Conservation (phyloP, 768 basidiomycete species). For the Tylopilus felleus region DNA sequence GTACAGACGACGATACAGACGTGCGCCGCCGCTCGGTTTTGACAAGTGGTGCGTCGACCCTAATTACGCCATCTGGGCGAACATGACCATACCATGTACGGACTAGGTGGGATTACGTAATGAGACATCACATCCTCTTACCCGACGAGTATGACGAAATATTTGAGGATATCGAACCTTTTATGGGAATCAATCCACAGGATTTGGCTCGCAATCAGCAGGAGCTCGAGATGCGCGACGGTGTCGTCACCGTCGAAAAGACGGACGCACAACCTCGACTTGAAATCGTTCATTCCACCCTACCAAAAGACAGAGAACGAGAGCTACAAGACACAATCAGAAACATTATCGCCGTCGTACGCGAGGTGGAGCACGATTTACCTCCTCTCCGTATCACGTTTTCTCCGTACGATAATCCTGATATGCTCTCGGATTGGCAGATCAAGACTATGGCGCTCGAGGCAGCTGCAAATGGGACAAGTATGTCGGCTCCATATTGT, state of each 20-base stretch:
- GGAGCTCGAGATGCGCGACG: constrained; percentile 15
- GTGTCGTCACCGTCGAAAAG: constrained; percentile 28
- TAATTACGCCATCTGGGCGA: not conserved
- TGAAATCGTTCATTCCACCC: constrained; percentile 13
- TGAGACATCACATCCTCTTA: constrained; percentile 37
- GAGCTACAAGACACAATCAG: constrained; percentile 1
- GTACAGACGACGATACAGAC: constrained; percentile 34
- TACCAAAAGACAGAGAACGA: not conserved
- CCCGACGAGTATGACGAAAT: constrained; percentile 50
- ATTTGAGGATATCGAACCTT: constrained; percentile 34
- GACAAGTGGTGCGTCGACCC: constrained; percentile 36
- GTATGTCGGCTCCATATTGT: constrained; percentile 11
- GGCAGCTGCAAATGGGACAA: constrained; percentile 29
- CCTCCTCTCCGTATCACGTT: constrained; percentile 33
- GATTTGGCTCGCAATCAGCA: constrained; percentile 20
- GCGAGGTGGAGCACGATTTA: constrained; percentile 26
- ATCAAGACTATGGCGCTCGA: constrained; percentile 19
- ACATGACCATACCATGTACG: no score
- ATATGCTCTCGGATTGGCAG: constrained; percentile 25
- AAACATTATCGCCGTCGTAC: constrained; percentile 23
- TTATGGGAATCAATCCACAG: constrained; percentile 35
- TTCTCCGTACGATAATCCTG: constrained; percentile 30
- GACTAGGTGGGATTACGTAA: constrained; percentile 41
- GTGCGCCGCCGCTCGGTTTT: constrained; percentile 40
- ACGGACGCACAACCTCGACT: not conserved